A percentile compares a stretch with the other conserved stretches of the same genome.
Conservation (phyloP, 257 asterid genomes). For the Solanum chilense region DNA sequence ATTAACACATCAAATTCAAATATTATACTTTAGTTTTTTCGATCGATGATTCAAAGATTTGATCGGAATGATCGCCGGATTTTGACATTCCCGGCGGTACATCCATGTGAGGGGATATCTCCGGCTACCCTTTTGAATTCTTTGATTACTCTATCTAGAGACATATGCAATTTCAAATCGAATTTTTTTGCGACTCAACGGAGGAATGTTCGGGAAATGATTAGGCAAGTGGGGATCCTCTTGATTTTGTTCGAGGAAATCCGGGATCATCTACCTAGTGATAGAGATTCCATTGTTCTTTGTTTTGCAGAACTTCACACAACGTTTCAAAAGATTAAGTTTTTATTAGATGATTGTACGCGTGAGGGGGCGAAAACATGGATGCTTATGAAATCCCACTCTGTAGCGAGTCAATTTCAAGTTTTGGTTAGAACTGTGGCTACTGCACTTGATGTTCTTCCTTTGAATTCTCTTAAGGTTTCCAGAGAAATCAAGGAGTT, state of each 20-base stretch:
- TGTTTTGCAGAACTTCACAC: slow-evolving; percentile 61
- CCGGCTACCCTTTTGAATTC: slow-evolving; percentile 49
- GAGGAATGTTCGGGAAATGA: slow-evolving; percentile 44
- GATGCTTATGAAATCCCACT: slow-evolving; percentile 53
- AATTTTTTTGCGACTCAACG: slow-evolving; percentile 32
- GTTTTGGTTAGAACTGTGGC: slow-evolving; percentile 34
- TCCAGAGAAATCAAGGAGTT: slow-evolving; percentile 46
- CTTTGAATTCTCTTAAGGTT: slow-evolving; percentile 20
- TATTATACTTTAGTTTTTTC: not conserved
- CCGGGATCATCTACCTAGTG: slow-evolving; percentile 1
- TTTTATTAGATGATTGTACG: slow-evolving; percentile 49
- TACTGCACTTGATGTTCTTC: slow-evolving; percentile 59
- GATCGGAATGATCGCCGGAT: slow-evolving; percentile 53
- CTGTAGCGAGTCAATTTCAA: slow-evolving; percentile 33
- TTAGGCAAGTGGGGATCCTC: slow-evolving; percentile 49
- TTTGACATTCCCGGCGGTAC: slow-evolving; percentile 54
- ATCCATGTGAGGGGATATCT: slow-evolving; percentile 51
- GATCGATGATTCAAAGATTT: slow-evolving; percentile 27
- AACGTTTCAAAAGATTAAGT: slow-evolving; percentile 41
- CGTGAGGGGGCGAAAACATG: slow-evolving; percentile 38
- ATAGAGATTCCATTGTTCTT: slow-evolving; percentile 25
- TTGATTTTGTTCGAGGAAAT: slow-evolving; percentile 55
- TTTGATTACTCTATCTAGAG: slow-evolving; percentile 26
- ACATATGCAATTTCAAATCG: slow-evolving; percentile 26
- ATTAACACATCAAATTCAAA: not conserved